phyloP scores from a whole-genome alignment of 148 eudicot species.

The Simmondsia chinensis region DNA sequence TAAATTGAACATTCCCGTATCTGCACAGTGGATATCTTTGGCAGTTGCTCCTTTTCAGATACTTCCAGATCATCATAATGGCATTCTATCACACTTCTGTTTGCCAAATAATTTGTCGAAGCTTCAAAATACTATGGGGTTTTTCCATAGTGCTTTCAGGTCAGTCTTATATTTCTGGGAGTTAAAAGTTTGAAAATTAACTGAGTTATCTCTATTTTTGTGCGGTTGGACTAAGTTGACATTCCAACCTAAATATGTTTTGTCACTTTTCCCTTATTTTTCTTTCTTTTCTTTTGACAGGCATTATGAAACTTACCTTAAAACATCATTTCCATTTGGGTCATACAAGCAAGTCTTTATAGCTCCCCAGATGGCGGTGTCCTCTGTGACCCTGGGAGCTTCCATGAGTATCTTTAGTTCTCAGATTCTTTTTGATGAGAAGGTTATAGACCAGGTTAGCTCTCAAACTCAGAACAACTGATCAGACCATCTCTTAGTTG shows the following conservation, averaged over 20 bases:
- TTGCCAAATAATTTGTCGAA: constrained; percentile 47
- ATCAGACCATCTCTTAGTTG: too few relatives aligned
- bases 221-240: too few relatives aligned
- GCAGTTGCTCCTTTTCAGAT: constrained; percentile 91
- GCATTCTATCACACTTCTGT: constrained; percentile 74
- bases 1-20: constrained; percentile 67
- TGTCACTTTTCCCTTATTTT: not conserved
- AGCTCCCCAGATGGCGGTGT: constrained; percentile 76
- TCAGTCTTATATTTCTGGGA: constrained; percentile 10
- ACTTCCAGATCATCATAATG: constrained; percentile 59
- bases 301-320: constrained; percentile 79
- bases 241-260: too few relatives aligned
- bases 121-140: constrained; percentile 58
- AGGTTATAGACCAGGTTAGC: constrained; percentile 85
- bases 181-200: too few relatives aligned
- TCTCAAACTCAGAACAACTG: constrained; percentile 3
- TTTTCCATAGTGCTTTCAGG: constrained; percentile 90
- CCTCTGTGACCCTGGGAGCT: constrained; percentile 72
- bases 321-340: constrained; percentile 78
- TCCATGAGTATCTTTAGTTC: constrained; percentile 79
- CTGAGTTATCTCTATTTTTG: too few relatives aligned
- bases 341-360: constrained; percentile 92
- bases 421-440: constrained; percentile 79
- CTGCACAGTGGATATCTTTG: constrained; percentile 85
- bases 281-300: constrained; percentile 34